Evolutionary conservation across 176 grass and related monocot species (phyloP).

Genomic region (Rhipidocladum racemiflorum): DNA sequence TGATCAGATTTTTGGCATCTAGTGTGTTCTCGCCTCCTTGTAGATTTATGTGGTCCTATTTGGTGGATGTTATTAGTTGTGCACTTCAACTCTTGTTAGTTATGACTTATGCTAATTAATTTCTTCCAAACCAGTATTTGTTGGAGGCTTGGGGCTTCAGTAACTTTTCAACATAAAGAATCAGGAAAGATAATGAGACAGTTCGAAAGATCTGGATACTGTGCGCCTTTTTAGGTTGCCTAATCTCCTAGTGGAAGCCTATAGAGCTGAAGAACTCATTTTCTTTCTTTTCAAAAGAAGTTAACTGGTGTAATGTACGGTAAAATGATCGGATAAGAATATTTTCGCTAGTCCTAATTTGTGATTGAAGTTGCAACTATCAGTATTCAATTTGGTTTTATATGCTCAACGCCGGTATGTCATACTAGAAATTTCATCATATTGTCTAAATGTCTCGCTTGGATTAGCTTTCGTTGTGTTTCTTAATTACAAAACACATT

Average conservation of each 20-base stretch:
- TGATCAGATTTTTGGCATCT: conserved; percentile 14
- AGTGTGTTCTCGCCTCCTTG: not conserved
- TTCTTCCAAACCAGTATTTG: not conserved
- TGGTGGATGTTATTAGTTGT: not conserved
- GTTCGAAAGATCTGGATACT: not conserved
- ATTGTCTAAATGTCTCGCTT: not conserved
- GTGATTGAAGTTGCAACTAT: not conserved
- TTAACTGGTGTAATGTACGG: not conserved
- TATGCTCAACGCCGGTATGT: not conserved
- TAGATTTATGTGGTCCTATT: conserved; percentile 27
- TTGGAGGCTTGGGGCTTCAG: not conserved
- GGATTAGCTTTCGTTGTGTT: not conserved
- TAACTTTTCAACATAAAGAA: not conserved
- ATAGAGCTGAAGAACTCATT: not conserved
- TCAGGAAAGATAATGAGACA: not conserved
- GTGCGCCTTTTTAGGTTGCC: not conserved
- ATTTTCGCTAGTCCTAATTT: not conserved
- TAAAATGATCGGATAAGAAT: not conserved
- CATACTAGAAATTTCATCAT: not conserved
- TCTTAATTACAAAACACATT: not conserved
- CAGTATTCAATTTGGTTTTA: not conserved
- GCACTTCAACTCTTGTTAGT: not conserved
- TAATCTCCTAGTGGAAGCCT: not conserved
- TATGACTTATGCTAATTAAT: not conserved
- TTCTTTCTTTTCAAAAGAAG: not conserved